Evolutionary conservation across 2,329 filamentous ascomycete genomes (phyloP).

Genomic region (Fusarium longipes): DNA sequence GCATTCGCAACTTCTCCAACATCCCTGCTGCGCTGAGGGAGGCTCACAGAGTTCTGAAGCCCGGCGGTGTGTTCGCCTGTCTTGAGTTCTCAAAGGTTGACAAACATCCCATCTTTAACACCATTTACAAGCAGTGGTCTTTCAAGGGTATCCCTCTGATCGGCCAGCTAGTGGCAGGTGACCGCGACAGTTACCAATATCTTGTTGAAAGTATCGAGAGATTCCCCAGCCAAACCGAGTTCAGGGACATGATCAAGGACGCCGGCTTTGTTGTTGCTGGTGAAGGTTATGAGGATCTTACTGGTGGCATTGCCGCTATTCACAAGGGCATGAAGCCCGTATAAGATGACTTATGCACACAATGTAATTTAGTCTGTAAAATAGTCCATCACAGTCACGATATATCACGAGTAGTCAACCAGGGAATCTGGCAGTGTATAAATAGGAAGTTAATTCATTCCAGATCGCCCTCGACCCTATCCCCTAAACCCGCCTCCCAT

Average conservation of each 20-base stretch:
- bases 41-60: constrained; percentile 88
- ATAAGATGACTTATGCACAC: constrained; percentile 32
- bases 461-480: constrained; percentile 32
- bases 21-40: constrained; percentile 85
- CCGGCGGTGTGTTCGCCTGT: constrained; percentile 95
- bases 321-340: constrained; percentile 94
- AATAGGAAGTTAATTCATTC: constrained; percentile 43
- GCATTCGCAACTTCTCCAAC: constrained; percentile 96
- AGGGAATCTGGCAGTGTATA: constrained; percentile 37
- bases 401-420: constrained; percentile 25
- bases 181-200: constrained; percentile 97
- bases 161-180: constrained; percentile 92
- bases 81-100: constrained; percentile 92
- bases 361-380: constrained; percentile 43
- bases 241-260: constrained; percentile 82
- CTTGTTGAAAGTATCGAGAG: constrained; percentile 96
- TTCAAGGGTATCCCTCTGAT: constrained; percentile 95
- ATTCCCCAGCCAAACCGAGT: constrained; percentile 88
- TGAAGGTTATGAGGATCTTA: constrained; percentile 88
- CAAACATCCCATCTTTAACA: constrained; percentile 80
- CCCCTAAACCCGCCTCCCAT: constrained; percentile 33
- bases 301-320: constrained; percentile 91
- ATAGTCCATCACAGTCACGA: constrained; percentile 19
- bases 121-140: constrained; percentile 93
- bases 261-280: constrained; percentile 89